phyloP scores from a whole-genome alignment of 768 basidiomycete genomes.

The Mycena leptocephala region DNA sequence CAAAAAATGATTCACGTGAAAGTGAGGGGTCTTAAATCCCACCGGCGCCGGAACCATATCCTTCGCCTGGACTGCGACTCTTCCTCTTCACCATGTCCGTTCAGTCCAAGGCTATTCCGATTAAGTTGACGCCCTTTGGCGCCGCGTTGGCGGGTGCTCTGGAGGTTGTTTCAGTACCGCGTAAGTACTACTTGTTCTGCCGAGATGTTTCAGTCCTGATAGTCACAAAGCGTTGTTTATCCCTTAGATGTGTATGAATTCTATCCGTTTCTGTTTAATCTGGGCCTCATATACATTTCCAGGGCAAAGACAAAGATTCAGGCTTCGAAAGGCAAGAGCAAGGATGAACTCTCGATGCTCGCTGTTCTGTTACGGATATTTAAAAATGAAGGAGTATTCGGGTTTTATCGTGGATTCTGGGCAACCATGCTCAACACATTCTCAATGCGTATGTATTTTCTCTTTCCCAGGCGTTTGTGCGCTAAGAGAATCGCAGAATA shows the following conservation, averaged over 20 bases:
- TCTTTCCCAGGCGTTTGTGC: conserved; percentile 9
- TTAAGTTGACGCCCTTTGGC: conserved; percentile 87
- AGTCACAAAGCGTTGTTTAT: conserved; percentile 82
- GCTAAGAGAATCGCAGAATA: conserved; percentile 76
- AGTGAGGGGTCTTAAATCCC: background rate
- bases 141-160: conserved; percentile 94
- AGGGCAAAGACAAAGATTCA: conserved; percentile 98
- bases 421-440: conserved; percentile 99
- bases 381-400: conserved; percentile 85
- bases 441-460: conserved; percentile 85
- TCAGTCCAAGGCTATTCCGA: conserved; percentile 67
- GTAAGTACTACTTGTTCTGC: conserved; percentile 63
- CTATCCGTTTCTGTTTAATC: background rate
- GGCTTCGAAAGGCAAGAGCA: conserved; percentile 73
- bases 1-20: background rate
- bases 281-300: conserved; percentile 29
- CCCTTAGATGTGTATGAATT: conserved; percentile 90
- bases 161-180: conserved; percentile 94
- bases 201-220: conserved; percentile 18
- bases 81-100: conserved; percentile 56
- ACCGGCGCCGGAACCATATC: background rate
- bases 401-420: conserved; percentile 92
- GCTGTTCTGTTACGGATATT: conserved; percentile 80
- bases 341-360: conserved; percentile 72
- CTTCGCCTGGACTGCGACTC: conserved; percentile 18